Evolutionary conservation across 129 eudicot species (phyloP), one percentile per base, ranked within the genome.

Genomic region (Artemisia argyi): DNA sequence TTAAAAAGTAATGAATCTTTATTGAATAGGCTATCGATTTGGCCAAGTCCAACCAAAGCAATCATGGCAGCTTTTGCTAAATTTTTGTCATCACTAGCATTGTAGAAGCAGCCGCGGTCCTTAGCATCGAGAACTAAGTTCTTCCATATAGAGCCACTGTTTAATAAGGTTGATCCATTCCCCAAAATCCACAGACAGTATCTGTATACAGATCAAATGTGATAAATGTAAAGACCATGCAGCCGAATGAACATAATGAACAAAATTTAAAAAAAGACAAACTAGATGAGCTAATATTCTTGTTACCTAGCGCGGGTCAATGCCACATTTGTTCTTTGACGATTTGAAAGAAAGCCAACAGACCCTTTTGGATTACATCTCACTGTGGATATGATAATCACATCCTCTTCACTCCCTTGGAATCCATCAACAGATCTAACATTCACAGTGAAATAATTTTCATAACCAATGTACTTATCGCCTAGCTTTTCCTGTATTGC

Each of bases 151-250:
- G 89, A 77, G 46, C 81, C 78, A 66, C 98, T 87, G 9, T 73
- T 78, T 6, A 51, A 4, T 62, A 92, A 46, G 18, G 98, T 92
- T 54, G 82, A 57, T 9, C 79, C 88, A 61, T 83, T 84, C 5
- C 98, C 98, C 71, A 89, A 28, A 77, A 92, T 83, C 95, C 96
- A 89, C 7, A 92, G 85, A 76, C 91, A 89, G 47, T 80, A 54
- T 84, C 97, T 92, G 68, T 26, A 81, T 2, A 53, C 1, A 51
- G 1, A 69, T 61, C 47, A 51, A 32, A 35, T 14, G 22, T 1
- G 26, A 20, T 49, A 61, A 2, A 42, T 61, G 12, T 32, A 68
- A 49, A 60, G 18, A 15, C 14, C 46, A 68, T 50, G 46, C 26
- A 67, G 9, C 32, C 6, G 44, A 8, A 50, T 19, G 22, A 54